A percentile compares a stretch with the other conserved stretches of the same genome.
These are phyloP conservation scores for Barbatosphaeria neglecta DNA, from an alignment of 495 filamentous ascomycete species.

Conservation along the genomic window DNA sequence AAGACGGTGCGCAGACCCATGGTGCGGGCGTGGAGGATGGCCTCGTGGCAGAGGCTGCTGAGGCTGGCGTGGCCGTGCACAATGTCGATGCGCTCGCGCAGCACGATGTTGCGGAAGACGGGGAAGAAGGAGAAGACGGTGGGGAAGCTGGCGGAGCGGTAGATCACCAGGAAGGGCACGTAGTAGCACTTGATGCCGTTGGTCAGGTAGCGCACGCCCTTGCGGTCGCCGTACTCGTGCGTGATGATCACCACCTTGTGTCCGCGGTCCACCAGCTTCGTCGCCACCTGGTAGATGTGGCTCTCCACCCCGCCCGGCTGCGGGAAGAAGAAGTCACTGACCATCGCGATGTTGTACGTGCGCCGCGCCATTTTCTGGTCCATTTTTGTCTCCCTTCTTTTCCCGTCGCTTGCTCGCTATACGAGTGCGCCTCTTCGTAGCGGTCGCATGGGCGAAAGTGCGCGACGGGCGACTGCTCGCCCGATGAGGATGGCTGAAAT, in stretches of 20 bases:
- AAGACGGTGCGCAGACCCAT: constrained; percentile 95
- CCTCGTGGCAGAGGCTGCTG: constrained; percentile 87
- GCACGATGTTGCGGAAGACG: constrained; percentile 86
- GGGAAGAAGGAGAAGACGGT: constrained; percentile 98
- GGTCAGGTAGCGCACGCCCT: constrained; percentile 90
- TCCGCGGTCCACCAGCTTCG: constrained; percentile 89
- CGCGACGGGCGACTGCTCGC: no score
- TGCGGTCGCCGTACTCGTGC: constrained; percentile 85
- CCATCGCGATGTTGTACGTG: constrained; percentile 66
- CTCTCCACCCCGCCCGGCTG: constrained; percentile 94
- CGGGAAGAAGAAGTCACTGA: constrained; percentile 98
- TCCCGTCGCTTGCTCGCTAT: no score
- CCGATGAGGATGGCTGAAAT: no score
- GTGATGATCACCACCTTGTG: constrained; percentile 98
- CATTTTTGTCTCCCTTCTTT: no score
- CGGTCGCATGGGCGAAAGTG: no score
- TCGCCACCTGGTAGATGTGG: constrained; percentile 95
- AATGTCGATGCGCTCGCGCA: constrained; percentile 89
- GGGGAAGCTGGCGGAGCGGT: constrained; percentile 87
- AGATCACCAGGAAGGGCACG: constrained; percentile 89
- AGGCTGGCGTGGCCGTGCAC: constrained; percentile 92
- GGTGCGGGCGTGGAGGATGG: constrained; percentile 86
- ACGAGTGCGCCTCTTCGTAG: no score
- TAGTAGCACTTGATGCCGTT: constrained; percentile 98
- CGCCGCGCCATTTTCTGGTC: constrained; percentile 34